A percentile compares a stretch with the other conserved stretches of the same genome.
Evolutionary conservation across 306 rosid species (phyloP).

Genomic region (Calophaca sinica): DNA sequence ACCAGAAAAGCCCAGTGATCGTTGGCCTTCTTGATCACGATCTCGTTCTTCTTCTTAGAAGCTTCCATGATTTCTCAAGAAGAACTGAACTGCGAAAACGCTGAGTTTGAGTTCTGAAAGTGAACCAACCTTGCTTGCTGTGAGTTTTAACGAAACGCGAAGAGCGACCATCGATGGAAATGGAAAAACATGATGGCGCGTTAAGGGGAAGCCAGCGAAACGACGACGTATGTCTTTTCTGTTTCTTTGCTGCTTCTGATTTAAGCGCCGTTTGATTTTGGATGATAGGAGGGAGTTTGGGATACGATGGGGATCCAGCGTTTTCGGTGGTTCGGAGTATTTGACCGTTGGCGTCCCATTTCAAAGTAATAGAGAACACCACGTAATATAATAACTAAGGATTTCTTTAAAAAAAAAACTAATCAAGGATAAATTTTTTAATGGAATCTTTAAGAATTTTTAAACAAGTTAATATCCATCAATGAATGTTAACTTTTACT

Average conservation of each 20-base stretch:
- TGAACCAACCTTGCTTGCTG: not conserved
- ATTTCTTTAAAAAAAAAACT: too few relatives aligned
- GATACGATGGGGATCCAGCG: not conserved
- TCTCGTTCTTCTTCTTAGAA: conserved; percentile 36
- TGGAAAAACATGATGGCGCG: conserved; percentile 3
- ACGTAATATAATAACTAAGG: too few relatives aligned
- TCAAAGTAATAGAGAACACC: conserved; percentile 13
- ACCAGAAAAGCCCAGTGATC: conserved; percentile 89
- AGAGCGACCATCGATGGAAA: not conserved
- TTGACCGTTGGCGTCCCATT: conserved; percentile 42
- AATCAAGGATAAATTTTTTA: too few relatives aligned
- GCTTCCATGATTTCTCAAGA: conserved; percentile 30
- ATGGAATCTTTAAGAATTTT: too few relatives aligned
- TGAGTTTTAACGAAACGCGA: conserved; percentile 3
- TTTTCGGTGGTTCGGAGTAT: conserved; percentile 28
- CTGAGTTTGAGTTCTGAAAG: not conserved
- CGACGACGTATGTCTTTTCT: conserved; percentile 6
- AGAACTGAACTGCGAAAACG: not conserved
- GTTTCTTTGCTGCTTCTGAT: not conserved
- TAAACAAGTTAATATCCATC: too few relatives aligned
- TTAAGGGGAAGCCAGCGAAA: not conserved
- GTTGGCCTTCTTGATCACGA: conserved; percentile 43
- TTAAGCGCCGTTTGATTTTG: conserved; percentile 7
- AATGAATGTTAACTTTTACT: too few relatives aligned
- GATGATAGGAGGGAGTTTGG: not conserved